These are phyloP conservation scores for Paecilomyces fulvus DNA, from an alignment of 2,329 filamentous ascomycete genomes.

Conservation along the genomic window DNA sequence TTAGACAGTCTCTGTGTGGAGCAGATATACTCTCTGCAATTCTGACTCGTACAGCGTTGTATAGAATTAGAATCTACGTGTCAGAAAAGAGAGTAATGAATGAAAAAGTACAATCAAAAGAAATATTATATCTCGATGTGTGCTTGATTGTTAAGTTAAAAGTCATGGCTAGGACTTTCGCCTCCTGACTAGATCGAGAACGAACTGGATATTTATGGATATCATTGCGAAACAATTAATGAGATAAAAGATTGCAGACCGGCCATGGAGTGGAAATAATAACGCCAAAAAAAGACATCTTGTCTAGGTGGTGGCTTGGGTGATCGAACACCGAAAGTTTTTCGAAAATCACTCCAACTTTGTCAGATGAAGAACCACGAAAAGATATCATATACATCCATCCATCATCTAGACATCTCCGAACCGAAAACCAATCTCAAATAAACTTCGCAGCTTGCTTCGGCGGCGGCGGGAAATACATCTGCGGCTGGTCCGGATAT, in stretches of 20 bases:
- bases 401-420: too few species aligned
- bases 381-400: too few species aligned
- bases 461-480: constrained; percentile 38
- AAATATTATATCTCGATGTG: background rate
- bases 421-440: background rate
- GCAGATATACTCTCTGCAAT: background rate
- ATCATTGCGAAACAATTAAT: background rate
- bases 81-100: background rate
- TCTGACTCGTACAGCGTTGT: background rate
- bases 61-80: background rate
- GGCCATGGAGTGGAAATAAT: background rate
- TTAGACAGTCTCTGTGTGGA: background rate
- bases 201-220: background rate
- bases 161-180: too few species aligned
- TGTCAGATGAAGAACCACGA: too few species aligned
- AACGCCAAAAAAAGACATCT: background rate
- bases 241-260: background rate
- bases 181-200: too few species aligned
- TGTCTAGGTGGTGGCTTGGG: background rate
- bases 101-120: background rate
- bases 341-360: too few species aligned
- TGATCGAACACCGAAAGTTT: too few species aligned
- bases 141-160: too few species aligned
- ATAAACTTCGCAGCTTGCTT: constrained; percentile 24
- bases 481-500: constrained; percentile 14